phyloP scores from a whole-genome alignment of 495 filamentous ascomycete species.

The Cercophora scortea region DNA sequence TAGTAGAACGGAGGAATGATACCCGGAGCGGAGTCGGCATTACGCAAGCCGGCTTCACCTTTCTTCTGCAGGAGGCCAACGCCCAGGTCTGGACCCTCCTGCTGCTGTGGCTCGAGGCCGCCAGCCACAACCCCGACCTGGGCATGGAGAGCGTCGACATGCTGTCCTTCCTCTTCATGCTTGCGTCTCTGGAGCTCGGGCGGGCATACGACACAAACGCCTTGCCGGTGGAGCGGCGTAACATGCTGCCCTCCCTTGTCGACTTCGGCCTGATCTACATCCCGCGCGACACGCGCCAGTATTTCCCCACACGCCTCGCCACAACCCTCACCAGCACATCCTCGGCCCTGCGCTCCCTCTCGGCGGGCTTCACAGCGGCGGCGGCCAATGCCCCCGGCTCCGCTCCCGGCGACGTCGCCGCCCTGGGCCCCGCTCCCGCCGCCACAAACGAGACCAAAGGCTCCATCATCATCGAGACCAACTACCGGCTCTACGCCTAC shows the following conservation, averaged over 20 bases:
- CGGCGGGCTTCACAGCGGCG: constrained; percentile 42
- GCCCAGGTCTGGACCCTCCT: constrained; percentile 94
- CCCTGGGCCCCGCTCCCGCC: constrained; percentile 17
- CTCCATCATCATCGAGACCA: constrained; percentile 96
- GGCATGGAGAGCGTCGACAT: constrained; percentile 85
- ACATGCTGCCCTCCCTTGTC: constrained; percentile 75
- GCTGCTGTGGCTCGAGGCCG: constrained; percentile 83
- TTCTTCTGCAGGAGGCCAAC: constrained; percentile 89
- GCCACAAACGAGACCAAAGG: constrained; percentile 41
- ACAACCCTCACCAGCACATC: constrained; percentile 85
- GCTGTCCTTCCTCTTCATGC: constrained; percentile 89
- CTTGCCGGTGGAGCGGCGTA: constrained; percentile 69
- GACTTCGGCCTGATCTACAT: constrained; percentile 87
- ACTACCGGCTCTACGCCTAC: constrained; percentile 96
- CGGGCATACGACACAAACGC: constrained; percentile 76
- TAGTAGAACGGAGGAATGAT: constrained; percentile 58
- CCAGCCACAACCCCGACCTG: constrained; percentile 44
- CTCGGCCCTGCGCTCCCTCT: constrained; percentile 58
- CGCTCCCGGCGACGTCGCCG: constrained; percentile 30
- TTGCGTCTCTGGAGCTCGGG: constrained; percentile 88
- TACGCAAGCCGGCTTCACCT: constrained; percentile 87
- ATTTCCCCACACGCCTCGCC: constrained; percentile 90
- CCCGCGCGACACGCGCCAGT: constrained; percentile 49
- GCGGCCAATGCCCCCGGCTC: constrained; percentile 26
- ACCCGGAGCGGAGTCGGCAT: constrained; percentile 54